phyloP scores from a whole-genome alignment of 108 stramenopile genomes.

The Nitzschia palea region DNA sequence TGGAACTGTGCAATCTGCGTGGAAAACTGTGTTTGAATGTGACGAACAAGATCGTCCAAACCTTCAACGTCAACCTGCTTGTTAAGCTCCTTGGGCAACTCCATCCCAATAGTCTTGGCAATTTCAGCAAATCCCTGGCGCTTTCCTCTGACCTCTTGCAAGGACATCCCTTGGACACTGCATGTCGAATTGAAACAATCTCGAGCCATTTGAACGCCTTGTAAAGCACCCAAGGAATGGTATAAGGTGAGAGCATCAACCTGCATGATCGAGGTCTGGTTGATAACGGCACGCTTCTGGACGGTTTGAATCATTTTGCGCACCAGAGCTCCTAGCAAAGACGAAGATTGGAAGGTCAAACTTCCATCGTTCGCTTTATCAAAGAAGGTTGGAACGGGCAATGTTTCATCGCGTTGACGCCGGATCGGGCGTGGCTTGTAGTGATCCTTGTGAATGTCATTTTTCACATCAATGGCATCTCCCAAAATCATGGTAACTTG shows the following conservation, averaged over 20 bases:
- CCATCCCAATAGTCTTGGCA: constrained; percentile 42
- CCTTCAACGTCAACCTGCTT: constrained; percentile 45
- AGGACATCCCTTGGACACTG: constrained; percentile 2
- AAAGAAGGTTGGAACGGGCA: not conserved
- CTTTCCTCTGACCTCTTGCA: constrained; percentile 38
- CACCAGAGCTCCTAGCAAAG: constrained; percentile 36
- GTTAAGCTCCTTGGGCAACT: constrained; percentile 11
- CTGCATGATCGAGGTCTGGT: constrained; percentile 19
- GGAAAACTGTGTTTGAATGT: constrained; percentile 35
- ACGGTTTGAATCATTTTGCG: constrained; percentile 63
- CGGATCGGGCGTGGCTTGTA: not conserved
- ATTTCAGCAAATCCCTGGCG: constrained; percentile 54
- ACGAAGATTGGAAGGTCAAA: not conserved
- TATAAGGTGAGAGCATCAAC: constrained; percentile 47
- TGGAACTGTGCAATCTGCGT: constrained; percentile 27
- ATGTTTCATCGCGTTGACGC: not conserved
- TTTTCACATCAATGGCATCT: not conserved
- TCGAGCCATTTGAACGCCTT: constrained; percentile 55
- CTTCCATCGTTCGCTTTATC: not conserved
- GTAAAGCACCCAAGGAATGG: constrained; percentile 57
- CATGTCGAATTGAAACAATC: constrained; percentile 56
- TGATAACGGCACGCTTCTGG: constrained; percentile 10
- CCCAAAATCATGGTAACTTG: not conserved
- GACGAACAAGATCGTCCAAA: constrained; percentile 50
- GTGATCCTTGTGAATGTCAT: not conserved